Evolutionary conservation across 495 filamentous ascomycete species (phyloP), one percentile per base, ranked within the genome.

Genomic region (Aspergillus sparsus): DNA sequence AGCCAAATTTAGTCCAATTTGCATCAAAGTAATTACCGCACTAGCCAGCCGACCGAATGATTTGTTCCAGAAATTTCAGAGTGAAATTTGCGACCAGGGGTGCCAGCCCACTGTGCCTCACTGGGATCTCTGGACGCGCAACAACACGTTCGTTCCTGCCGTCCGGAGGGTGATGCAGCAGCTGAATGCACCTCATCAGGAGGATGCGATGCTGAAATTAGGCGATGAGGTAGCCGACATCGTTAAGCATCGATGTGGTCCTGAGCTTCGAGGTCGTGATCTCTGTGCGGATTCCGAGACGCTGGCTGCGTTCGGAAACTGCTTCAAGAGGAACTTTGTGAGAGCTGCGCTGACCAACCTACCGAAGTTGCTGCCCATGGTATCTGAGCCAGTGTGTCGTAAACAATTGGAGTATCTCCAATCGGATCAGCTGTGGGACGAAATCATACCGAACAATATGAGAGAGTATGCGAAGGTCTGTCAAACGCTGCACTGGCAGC

Each of bases 41-140:
- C 70, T 77, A 16, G 67, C 73, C 57, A 67, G 71, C 55, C 69
- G 74, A 58, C 68, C 74, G 7, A 57, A 62, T 60, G 66, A 76
- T 31, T 51, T 76, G 44, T 75, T 71, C 64, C 62, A 71, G 21
- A 71, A 72, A 50, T 78, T 77, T 57, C 74, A 78, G 62, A 65
- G 57, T 21, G 74, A 78, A 51, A 74, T 78, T 65, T 78, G 76
- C 63, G 73, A 72, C 11, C 64, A 57, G 8, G 76, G 76, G 49
- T 78, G 76, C 42, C 68, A 75, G 44, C 76, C 76, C 27, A 77
- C 74, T 11, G 63, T 78, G 12, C 70, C 76, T 2, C 74, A 77
- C 56, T 78, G 76, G 76, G 76, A 78, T 57, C 73, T 77, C 41
- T 78, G 76, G 76, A 77, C 76, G 15, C 73, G 74, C 67, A 71